Conservation (phyloP, 768 basidiomycete species). For the Mycena kentingensis region DNA sequence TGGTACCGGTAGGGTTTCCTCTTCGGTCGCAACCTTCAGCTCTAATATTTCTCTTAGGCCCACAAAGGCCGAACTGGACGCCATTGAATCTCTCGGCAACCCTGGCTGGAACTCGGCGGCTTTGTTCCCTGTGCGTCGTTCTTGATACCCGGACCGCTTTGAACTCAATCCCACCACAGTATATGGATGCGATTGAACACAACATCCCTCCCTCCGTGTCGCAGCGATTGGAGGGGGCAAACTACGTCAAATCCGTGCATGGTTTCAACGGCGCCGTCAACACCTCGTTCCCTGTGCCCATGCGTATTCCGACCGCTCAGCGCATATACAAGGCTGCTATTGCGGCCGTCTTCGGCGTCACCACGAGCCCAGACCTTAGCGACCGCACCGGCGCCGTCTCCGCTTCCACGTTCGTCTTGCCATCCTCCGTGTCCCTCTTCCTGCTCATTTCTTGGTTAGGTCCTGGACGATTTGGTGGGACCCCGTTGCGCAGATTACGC, state of each 20-base stretch:
- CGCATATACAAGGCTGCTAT: slow-evolving; percentile 18
- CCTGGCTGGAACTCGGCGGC: slow-evolving; percentile 16
- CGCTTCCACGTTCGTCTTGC: slow-evolving; percentile 11
- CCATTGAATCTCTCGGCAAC: slow-evolving; percentile 14
- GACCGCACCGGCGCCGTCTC: slow-evolving; percentile 7
- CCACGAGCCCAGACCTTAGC: slow-evolving; percentile 11
- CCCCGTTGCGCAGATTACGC: slow-evolving; percentile 12
- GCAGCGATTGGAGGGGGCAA: slow-evolving; percentile 13
- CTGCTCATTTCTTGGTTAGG: neutral
- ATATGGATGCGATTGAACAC: slow-evolving; percentile 18
- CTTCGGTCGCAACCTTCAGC: neutral
- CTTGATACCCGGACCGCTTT: neutral
- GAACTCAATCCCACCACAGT: slow-evolving; percentile 1
- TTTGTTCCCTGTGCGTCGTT: slow-evolving; percentile 5
- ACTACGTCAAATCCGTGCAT: neutral
- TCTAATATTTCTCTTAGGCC: neutral
- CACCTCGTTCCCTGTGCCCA: slow-evolving; percentile 16
- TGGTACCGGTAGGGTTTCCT: slow-evolving; percentile 13
- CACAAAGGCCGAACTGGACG: slow-evolving; percentile 10
- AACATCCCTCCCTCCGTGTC: slow-evolving; percentile 11
- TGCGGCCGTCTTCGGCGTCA: slow-evolving; percentile 8
- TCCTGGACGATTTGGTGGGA: slow-evolving; percentile 22
- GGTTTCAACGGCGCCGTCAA: slow-evolving; percentile 15
- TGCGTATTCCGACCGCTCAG: slow-evolving; percentile 17
- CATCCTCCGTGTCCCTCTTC: neutral